Conservation (phyloP, 371 early-diverging fungal species). For the Mortierella sp. region DNA sequence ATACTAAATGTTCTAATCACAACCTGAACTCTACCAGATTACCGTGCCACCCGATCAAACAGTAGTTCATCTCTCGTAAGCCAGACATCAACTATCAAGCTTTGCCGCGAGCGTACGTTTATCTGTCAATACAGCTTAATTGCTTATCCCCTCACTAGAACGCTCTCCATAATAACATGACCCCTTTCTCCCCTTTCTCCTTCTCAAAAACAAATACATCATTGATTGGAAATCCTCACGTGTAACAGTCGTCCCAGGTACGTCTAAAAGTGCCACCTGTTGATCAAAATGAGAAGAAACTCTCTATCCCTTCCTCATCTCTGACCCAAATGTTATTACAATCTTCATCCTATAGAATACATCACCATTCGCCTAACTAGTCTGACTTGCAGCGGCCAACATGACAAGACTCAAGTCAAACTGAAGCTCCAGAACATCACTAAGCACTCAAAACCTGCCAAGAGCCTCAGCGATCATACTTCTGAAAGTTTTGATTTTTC, state of each 20-base stretch:
- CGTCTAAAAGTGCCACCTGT: not conserved
- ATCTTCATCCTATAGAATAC: slow-evolving; percentile 15
- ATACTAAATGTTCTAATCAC: not conserved
- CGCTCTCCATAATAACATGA: not conserved
- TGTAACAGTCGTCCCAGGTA: slow-evolving; percentile 24
- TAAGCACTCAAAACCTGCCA: slow-evolving; percentile 35
- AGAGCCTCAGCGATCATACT: slow-evolving; percentile 50
- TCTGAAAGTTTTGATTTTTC: slow-evolving; percentile 31
- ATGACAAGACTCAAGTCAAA: slow-evolving; percentile 47
- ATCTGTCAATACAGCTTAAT: not conserved
- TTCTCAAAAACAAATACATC: slow-evolving; percentile 1
- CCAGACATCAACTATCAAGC: slow-evolving; percentile 27
- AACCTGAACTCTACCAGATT: not conserved
- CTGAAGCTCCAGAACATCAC: slow-evolving; percentile 44
- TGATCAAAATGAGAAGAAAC: not conserved
- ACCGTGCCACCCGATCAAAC: slow-evolving; percentile 11
- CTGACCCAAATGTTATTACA: not conserved
- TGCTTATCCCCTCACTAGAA: not conserved
- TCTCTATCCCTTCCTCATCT: not conserved
- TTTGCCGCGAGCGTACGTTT: slow-evolving; percentile 33
- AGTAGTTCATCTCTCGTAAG: slow-evolving; percentile 32
- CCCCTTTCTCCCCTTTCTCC: not conserved
- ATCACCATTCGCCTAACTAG: slow-evolving; percentile 42
- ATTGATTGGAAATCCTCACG: not conserved
- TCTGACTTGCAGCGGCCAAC: slow-evolving; percentile 39